Conservation (phyloP, 2,329 filamentous ascomycete genomes). For the Sporothrix inflata region DNA sequence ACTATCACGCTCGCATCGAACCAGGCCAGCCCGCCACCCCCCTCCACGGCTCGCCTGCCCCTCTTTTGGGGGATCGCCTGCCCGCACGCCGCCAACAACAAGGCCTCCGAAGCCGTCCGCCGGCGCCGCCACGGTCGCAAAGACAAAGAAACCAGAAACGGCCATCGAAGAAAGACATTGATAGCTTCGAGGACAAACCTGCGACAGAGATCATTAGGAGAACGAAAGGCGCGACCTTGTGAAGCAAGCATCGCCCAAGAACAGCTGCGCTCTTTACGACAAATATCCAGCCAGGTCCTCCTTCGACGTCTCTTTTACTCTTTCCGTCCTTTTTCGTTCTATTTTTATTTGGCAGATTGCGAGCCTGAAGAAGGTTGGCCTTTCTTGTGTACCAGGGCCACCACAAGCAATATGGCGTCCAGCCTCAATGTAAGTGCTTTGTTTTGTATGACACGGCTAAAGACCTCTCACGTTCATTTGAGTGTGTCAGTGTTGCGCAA, state of each 20-base stretch:
- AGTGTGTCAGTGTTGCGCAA: background rate
- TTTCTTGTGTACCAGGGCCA: background rate
- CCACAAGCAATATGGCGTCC: constrained; percentile 44
- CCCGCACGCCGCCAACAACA: background rate
- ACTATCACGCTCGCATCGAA: constrained; percentile 20
- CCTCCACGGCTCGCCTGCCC: constrained; percentile 16
- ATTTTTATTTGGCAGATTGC: background rate
- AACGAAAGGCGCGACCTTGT: background rate
- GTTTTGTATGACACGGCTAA: background rate
- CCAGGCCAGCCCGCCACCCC: background rate
- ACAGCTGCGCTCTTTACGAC: background rate
- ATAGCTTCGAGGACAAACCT: background rate
- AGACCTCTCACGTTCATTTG: too few relatives aligned
- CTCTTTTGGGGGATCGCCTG: background rate
- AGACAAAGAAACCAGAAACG: background rate
- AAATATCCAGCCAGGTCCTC: background rate
- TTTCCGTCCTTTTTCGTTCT: background rate
- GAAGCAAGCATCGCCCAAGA: background rate
- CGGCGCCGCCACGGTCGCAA: background rate
- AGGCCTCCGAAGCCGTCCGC: background rate
- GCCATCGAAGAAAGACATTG: background rate
- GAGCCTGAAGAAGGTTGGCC: background rate
- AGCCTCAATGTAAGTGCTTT: constrained; percentile 48
- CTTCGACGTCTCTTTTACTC: background rate
- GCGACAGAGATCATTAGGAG: background rate